A percentile compares a stretch with the other conserved stretches of the same genome.
phyloP scores from a whole-genome alignment of 2,329 filamentous ascomycete genomes.

The Tolypocladium sp. region DNA sequence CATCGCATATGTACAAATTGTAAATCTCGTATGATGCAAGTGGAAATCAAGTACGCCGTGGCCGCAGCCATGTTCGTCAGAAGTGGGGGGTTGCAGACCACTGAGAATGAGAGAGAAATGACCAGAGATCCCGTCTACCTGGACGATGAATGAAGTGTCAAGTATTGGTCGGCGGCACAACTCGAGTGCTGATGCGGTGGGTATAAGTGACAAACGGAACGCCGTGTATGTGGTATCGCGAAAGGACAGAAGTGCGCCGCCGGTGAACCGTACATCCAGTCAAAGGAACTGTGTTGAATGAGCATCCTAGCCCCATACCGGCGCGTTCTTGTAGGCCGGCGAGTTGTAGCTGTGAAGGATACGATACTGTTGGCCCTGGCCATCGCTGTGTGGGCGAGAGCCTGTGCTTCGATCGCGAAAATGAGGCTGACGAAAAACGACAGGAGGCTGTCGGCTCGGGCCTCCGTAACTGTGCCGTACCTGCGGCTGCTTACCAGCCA shows the following conservation, averaged over 20 bases:
- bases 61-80: not conserved
- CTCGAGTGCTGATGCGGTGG: not conserved
- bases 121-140: not conserved
- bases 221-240: not conserved
- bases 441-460: slow-evolving; percentile 17
- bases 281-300: not conserved
- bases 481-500: not conserved
- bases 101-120: not conserved
- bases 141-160: not conserved
- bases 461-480: not conserved
- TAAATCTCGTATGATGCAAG: not conserved
- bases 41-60: not conserved
- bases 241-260: not conserved
- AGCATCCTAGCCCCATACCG: slow-evolving; percentile 41
- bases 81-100: not conserved
- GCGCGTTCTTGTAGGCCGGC: slow-evolving; percentile 43
- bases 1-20: not conserved
- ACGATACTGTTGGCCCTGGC: slow-evolving; percentile 29
- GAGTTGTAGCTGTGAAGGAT: slow-evolving; percentile 51
- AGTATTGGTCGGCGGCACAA: not conserved
- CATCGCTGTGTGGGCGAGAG: slow-evolving; percentile 11
- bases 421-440: slow-evolving; percentile 25
- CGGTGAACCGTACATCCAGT: not conserved
- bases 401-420: slow-evolving; percentile 24
- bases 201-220: not conserved